Percentiles rank a stretch among this genome's conserved stretches.
phyloP scores from a whole-genome alignment of 1,284 basidiomycete genomes.

The Blastosporella zonata region DNA sequence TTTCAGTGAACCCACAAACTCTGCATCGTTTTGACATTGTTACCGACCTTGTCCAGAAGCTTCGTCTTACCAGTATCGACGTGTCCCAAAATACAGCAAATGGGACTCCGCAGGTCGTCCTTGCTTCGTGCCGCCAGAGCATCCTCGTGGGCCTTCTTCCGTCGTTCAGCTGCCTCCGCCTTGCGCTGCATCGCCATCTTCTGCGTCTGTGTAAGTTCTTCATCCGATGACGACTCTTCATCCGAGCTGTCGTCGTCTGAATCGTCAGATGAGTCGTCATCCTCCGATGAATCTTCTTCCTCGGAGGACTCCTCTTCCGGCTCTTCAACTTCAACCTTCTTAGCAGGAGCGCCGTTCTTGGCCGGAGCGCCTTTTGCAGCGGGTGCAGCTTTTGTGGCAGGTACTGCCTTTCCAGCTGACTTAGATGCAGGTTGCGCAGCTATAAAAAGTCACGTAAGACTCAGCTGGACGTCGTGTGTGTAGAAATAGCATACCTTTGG shows the following conservation, averaged over 20 bases:
- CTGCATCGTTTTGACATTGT: background rate
- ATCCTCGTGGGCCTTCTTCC: constrained; percentile 80
- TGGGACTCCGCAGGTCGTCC: constrained; percentile 92
- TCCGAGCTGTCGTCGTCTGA: constrained; percentile 48
- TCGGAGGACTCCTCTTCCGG: constrained; percentile 27
- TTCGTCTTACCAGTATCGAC: constrained; percentile 99
- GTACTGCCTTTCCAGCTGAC: constrained; percentile 18
- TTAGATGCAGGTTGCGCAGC: constrained; percentile 12
- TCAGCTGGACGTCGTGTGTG: background rate
- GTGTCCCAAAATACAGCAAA: constrained; percentile 99
- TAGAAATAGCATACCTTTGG: constrained; percentile 12
- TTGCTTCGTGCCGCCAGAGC: constrained; percentile 87
- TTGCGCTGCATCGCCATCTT: constrained; percentile 75
- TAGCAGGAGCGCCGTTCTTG: constrained; percentile 21
- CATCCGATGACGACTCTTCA: constrained; percentile 49
- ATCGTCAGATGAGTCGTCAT: constrained; percentile 29
- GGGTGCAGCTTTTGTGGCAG: constrained; percentile 12
- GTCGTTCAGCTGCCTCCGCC: constrained; percentile 79
- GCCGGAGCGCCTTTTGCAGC: constrained; percentile 27
- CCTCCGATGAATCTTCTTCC: constrained; percentile 13
- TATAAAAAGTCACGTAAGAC: background rate
- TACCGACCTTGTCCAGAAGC: constrained; percentile 86
- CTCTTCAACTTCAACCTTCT: constrained; percentile 21
- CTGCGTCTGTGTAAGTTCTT: constrained; percentile 63
- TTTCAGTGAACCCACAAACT: background rate